A percentile compares a stretch with the other conserved stretches of the same genome.
phyloP scores from a whole-genome alignment of 352 stramenopile genomes.

The Halophytophthora batemanensis region DNA sequence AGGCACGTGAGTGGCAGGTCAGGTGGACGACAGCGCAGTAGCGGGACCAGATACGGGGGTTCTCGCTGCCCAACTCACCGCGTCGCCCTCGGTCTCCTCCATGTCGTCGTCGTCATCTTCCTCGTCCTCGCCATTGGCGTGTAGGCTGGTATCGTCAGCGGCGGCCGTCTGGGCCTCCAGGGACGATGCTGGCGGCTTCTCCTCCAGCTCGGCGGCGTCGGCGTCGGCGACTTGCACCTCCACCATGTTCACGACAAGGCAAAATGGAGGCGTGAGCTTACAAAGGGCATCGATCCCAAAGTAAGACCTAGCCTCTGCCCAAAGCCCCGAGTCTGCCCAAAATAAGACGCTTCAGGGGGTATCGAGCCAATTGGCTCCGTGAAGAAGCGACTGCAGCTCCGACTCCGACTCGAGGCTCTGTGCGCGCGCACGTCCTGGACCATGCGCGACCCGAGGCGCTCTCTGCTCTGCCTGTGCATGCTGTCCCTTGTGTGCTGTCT shows the following conservation, averaged over 20 bases:
- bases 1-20: not conserved
- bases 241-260: slow-evolving; percentile 9
- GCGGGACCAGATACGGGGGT: too few relatives aligned
- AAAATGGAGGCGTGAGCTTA: not conserved
- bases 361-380: too few relatives aligned
- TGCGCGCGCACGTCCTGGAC: not conserved
- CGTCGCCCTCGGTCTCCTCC: slow-evolving; percentile 35
- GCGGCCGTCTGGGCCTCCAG: not conserved
- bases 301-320: too few relatives aligned
- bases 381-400: too few relatives aligned
- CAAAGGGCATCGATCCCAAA: too few relatives aligned
- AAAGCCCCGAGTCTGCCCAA: too few relatives aligned
- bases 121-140: slow-evolving; percentile 9
- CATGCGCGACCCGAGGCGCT: slow-evolving; percentile 11
- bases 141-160: not conserved
- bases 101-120: slow-evolving; percentile 21
- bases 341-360: too few relatives aligned
- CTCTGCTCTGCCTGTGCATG: not conserved
- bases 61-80: slow-evolving; percentile 11
- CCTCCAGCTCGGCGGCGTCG: slow-evolving; percentile 14
- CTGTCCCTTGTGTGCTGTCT: not conserved
- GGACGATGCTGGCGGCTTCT: slow-evolving; percentile 7
- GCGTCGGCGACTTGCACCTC: slow-evolving; percentile 9
- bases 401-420: not conserved
- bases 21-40: not conserved